These are phyloP conservation scores for Pyrus pyrifolia DNA, from an alignment of 306 rosid species.

Conservation along the genomic window DNA sequence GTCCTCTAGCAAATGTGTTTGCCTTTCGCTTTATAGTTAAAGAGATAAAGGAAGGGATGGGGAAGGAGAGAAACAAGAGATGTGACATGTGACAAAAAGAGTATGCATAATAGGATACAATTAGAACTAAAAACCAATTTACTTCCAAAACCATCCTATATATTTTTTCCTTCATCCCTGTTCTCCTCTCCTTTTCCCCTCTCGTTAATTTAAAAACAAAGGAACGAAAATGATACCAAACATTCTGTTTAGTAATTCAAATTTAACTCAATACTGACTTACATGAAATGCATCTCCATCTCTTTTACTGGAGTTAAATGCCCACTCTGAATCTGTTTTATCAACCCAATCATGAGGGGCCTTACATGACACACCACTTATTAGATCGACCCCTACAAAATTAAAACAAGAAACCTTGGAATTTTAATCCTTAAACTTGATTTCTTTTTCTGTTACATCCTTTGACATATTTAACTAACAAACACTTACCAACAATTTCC, in stretches of 20 bases:
- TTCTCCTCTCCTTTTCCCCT: not conserved
- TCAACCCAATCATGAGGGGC: constrained; percentile 79
- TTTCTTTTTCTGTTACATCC: not conserved
- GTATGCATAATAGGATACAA: not conserved
- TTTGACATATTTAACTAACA: not conserved
- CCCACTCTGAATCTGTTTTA: constrained; percentile 62
- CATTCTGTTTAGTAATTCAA: not conserved
- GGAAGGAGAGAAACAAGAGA: not conserved
- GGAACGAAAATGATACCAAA: not conserved
- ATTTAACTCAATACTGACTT: constrained; percentile 5
- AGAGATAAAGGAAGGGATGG: not conserved
- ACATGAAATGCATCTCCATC: constrained; percentile 55
- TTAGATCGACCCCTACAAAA: constrained; percentile 72
- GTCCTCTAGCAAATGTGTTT: not conserved
- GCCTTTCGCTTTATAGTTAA: not conserved
- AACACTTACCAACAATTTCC: constrained; percentile 86
- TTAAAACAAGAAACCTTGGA: constrained; percentile 15
- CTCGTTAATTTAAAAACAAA: not conserved
- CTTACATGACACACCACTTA: constrained; percentile 89
- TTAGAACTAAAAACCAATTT: not conserved
- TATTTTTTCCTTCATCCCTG: not conserved
- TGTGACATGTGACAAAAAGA: not conserved
- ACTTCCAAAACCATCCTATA: not conserved
- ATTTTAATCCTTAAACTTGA: not conserved
- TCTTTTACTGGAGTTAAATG: constrained; percentile 34